Percentiles rank a stretch among this genome's conserved stretches.
Evolutionary conservation across 2,329 filamentous ascomycete species (phyloP).

Genomic region (Colletotrichum costaricense): DNA sequence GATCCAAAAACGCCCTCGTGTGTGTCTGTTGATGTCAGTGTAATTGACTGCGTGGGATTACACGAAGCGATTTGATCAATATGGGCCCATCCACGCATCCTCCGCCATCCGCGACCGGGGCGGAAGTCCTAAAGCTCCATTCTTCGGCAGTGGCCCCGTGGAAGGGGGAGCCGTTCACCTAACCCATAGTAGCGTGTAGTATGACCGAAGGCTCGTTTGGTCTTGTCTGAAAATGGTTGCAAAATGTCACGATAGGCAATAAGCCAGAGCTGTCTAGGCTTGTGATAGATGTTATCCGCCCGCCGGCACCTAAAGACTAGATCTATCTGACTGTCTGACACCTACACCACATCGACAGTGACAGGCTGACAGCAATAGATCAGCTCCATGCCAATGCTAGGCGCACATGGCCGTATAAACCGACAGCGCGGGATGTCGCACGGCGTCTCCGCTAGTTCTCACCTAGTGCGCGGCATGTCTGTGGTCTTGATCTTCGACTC

Average conservation of each 20-base stretch:
- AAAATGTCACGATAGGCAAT: background rate
- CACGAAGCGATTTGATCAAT: slow-evolving; percentile 23
- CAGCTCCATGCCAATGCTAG: slow-evolving; percentile 8
- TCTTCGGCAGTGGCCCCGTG: background rate
- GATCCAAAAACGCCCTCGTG: background rate
- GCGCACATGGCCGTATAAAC: background rate
- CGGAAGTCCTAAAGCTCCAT: background rate
- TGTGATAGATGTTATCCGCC: background rate
- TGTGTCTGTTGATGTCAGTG: background rate
- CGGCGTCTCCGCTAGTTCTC: slow-evolving; percentile 9
- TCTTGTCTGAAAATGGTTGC: background rate
- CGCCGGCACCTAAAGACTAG: background rate
- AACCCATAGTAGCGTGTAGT: background rate
- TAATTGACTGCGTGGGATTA: background rate
- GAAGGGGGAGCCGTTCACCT: background rate
- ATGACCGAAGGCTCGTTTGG: no score
- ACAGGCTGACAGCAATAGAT: background rate
- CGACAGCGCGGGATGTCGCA: slow-evolving; percentile 17
- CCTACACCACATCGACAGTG: background rate
- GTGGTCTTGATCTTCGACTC: background rate
- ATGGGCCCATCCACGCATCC: slow-evolving; percentile 15
- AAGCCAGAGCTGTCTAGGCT: background rate
- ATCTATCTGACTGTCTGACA: background rate
- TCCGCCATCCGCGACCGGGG: background rate
- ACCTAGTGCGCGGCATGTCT: background rate